phyloP scores from a whole-genome alignment of 2,329 filamentous ascomycete genomes.

The Xylariales sp. region DNA sequence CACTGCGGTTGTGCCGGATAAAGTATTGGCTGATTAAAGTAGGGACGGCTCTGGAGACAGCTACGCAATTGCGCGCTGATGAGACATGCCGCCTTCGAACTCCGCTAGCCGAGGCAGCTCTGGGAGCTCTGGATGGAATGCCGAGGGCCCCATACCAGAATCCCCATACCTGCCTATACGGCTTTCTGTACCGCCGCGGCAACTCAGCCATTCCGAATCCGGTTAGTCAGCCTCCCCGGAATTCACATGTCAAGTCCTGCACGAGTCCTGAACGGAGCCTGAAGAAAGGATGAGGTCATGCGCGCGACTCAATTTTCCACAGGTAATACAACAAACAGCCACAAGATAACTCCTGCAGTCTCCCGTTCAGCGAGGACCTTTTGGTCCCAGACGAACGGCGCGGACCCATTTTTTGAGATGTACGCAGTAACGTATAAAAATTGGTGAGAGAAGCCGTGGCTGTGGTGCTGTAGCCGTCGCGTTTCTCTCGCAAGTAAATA shows the following conservation, averaged over 20 bases:
- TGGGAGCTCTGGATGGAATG: conserved; percentile 45
- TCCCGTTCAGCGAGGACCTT: too few relatives aligned
- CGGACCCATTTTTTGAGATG: too few relatives aligned
- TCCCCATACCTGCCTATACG: too few relatives aligned
- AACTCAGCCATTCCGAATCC: conserved; percentile 27
- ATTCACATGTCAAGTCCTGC: conserved; percentile 46
- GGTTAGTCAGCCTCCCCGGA: conserved; percentile 29
- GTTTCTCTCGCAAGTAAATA: too few relatives aligned
- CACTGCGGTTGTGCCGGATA: conserved; percentile 33
- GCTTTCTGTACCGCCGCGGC: neutral
- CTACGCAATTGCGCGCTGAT: conserved; percentile 13
- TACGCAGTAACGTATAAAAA: too few relatives aligned
- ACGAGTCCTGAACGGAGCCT: neutral
- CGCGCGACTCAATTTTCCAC: conserved; percentile 31
- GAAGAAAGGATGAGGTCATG: conserved; percentile 44
- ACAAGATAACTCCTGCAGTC: too few relatives aligned
- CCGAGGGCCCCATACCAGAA: conserved; percentile 40
- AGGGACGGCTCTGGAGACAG: conserved; percentile 5
- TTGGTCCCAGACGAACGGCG: too few relatives aligned
- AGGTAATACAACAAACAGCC: too few relatives aligned
- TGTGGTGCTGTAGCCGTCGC: too few relatives aligned
- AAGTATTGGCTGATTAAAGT: conserved; percentile 32
- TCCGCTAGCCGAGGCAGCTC: conserved; percentile 45
- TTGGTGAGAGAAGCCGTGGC: too few relatives aligned
- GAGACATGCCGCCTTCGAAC: conserved; percentile 43